Base-by-base conservation (phyloP, 768 basidiomycete genomes). In the Steccherinum ochraceum region DNA sequence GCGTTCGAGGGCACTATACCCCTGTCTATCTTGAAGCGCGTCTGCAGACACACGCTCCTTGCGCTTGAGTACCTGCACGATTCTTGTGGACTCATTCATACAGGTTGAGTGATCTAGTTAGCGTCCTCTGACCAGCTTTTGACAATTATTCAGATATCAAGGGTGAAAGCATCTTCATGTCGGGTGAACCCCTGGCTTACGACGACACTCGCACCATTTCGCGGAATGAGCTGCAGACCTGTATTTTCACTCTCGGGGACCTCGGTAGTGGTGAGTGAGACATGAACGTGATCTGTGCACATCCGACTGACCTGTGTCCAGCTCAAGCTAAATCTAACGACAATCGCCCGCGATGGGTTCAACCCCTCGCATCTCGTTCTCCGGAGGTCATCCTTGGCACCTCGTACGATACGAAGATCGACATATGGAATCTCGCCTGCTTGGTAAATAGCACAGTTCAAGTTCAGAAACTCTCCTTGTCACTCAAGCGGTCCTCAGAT, bases 391-490 rank as follows among this genome's bases (percentile, higher is more conserved):
- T 50, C 13, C 24, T 50, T 18, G 49, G 42, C 16, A 24, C 40
- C 16, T 21, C 40, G 5, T 50, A 41, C 40, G 49, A 44, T 42
- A 44, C 49, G 19, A 42, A 42, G 26, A 24, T 40, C 5, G 49
- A 50, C 24, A 50, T 50, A 27, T 50, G 49, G 49, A 50, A 50
- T 21, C 30, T 50, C 42, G 49, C 40, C 12, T 50, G 49, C 24
- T 24, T 50, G 11, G 49, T 50, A 42, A 23, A 24, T 50, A 21
- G 11, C 35, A 5, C 16, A 10, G 35, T n/a, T n/a, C n/a, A 3
- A 7, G 7, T 3, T 13, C n/a, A 20, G 25, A 12, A 12, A 27
- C 12, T 26, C 7, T 27, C 4, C 12, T 18, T 4, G 12, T 27
- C 35, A 13, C 25, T 35, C 12, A 13, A 24, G 25, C 21, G 20